phyloP scores from a whole-genome alignment of 352 stramenopile genomes.

The Phytopythium delawarense region DNA sequence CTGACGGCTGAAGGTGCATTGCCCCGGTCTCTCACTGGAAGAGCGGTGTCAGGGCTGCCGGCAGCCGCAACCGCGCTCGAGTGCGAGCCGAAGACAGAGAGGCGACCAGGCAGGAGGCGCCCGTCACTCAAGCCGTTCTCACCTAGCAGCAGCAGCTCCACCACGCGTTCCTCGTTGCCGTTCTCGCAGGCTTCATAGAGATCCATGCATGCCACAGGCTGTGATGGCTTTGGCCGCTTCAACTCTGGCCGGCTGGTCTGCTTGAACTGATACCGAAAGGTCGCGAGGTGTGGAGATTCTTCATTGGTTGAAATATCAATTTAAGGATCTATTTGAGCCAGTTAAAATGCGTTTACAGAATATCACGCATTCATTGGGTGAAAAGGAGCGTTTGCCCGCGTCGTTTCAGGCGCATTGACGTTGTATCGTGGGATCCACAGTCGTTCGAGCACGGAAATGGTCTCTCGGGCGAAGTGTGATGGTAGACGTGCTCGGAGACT shows the following conservation, averaged over 20 bases:
- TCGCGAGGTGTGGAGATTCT: not conserved
- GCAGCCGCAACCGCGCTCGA: not conserved
- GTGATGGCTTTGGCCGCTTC: not conserved
- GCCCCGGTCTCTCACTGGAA: not conserved
- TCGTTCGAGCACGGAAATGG: not conserved
- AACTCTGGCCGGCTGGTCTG: not conserved
- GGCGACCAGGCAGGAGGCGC: not conserved
- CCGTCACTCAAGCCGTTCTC: slow-evolving; percentile 9
- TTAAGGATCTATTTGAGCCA: not conserved
- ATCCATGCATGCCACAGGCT: slow-evolving; percentile 37
- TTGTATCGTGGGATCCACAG: too few relatives aligned
- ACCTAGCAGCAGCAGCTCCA: slow-evolving; percentile 62
- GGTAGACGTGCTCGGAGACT: not conserved
- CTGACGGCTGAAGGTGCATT: not conserved
- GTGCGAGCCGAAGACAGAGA: slow-evolving; percentile 2
- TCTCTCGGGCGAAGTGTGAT: not conserved
- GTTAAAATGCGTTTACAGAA: not conserved
- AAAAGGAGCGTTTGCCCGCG: not conserved
- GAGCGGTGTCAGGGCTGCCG: not conserved
- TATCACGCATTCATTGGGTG: not conserved
- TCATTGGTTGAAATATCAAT: not conserved
- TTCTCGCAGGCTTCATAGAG: slow-evolving; percentile 79
- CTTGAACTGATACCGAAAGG: slow-evolving; percentile 1
- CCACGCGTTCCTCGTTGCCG: slow-evolving; percentile 78
- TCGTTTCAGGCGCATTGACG: not conserved